phyloP scores from a whole-genome alignment of 108 stramenopile genomes.

The Cyclostephanos tholiformis region DNA sequence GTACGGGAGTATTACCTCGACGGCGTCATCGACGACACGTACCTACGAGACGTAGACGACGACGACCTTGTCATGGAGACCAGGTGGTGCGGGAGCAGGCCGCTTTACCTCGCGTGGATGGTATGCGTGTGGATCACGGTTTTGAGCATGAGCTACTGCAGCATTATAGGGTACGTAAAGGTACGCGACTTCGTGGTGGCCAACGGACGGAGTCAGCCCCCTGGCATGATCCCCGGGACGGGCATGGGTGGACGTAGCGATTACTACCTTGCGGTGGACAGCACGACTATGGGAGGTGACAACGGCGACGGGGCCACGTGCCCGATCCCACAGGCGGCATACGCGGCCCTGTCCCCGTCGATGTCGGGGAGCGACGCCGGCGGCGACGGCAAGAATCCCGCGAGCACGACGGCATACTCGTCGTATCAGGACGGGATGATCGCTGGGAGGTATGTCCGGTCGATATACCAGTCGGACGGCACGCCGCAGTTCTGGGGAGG shows the following conservation, averaged over 20 bases:
- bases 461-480: slow-evolving; percentile 86
- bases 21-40: slow-evolving; percentile 42
- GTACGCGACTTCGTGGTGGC: slow-evolving; percentile 83
- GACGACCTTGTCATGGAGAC: slow-evolving; percentile 66
- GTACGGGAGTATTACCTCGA: slow-evolving; percentile 41
- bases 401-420: slow-evolving; percentile 14
- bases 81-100: slow-evolving; percentile 78
- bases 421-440: slow-evolving; percentile 39
- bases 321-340: background rate
- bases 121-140: slow-evolving; percentile 77
- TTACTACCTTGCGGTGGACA: slow-evolving; percentile 56
- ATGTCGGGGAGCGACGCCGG: background rate
- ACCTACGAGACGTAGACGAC: slow-evolving; percentile 56
- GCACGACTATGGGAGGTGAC: slow-evolving; percentile 20
- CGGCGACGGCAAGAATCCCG: too few species aligned
- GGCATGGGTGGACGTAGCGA: slow-evolving; percentile 70
- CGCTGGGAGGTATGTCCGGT: slow-evolving; percentile 25
- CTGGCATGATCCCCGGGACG: slow-evolving; percentile 14
- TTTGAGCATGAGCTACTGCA: slow-evolving; percentile 73
- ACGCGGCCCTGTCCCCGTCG: slow-evolving; percentile 1
- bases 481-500: slow-evolving; percentile 86
- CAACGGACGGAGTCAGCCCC: slow-evolving; percentile 73
- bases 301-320: background rate
- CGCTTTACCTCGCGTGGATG: slow-evolving; percentile 80
- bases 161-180: slow-evolving; percentile 89